phyloP scores from a whole-genome alignment of 2,329 filamentous ascomycete genomes.

The Parastagonospora avenae region DNA sequence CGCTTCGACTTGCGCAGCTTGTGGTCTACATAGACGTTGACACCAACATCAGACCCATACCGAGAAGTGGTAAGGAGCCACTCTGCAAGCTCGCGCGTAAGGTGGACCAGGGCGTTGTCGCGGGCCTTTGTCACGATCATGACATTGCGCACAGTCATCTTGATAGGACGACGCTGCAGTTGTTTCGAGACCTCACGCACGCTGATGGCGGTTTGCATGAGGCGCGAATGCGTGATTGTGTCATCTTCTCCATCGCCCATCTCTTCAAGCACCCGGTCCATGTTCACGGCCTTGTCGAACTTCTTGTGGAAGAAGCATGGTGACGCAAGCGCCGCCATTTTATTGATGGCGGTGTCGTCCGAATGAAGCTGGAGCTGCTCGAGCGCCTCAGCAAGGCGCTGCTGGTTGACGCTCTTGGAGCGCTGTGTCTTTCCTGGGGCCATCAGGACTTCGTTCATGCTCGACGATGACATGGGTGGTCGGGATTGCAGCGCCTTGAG shows the following conservation, averaged over 20 bases:
- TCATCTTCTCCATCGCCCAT: constrained; percentile 76
- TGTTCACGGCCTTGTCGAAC: constrained; percentile 94
- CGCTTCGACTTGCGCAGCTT: constrained; percentile 88
- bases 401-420: constrained; percentile 45
- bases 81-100: constrained; percentile 84
- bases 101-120: constrained; percentile 87
- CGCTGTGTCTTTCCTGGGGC: constrained; percentile 29
- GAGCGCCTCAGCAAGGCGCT: constrained; percentile 67
- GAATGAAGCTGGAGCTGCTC: constrained; percentile 57
- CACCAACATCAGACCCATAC: constrained; percentile 86
- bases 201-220: constrained; percentile 93
- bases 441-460: constrained; percentile 67
- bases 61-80: constrained; percentile 90
- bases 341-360: constrained; percentile 47
- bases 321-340: constrained; percentile 75
- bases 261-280: constrained; percentile 92
- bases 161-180: constrained; percentile 88
- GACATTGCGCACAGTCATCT: constrained; percentile 86
- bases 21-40: constrained; percentile 97
- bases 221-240: constrained; percentile 87
- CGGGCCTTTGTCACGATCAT: constrained; percentile 99
- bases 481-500: constrained; percentile 79
- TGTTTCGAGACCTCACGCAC: constrained; percentile 96
- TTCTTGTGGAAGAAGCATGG: constrained; percentile 98
- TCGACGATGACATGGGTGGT: constrained; percentile 60